Evolutionary conservation across 2,329 filamentous ascomycete species (phyloP).

Genomic region (Alternaria arborescens): DNA sequence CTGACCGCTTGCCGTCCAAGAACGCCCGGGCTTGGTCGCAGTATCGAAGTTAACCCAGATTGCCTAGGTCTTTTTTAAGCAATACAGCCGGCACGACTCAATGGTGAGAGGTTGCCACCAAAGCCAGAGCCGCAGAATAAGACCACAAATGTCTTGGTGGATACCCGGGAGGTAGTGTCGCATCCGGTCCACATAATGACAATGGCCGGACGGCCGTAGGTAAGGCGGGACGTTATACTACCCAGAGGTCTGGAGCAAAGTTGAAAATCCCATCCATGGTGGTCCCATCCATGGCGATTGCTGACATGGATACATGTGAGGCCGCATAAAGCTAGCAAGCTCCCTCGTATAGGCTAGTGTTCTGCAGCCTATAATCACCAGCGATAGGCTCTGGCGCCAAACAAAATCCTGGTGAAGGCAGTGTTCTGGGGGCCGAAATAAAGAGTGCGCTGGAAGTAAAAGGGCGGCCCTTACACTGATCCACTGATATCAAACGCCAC

Average conservation of each 20-base stretch:
- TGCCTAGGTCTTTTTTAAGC: constrained; percentile 31
- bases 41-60: constrained; percentile 24
- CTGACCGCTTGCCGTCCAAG: constrained; percentile 16
- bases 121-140: constrained; percentile 27
- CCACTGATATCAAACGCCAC: neutral
- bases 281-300: constrained; percentile 32
- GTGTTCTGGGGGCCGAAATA: constrained; percentile 32
- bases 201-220: constrained; percentile 24
- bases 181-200: constrained; percentile 32
- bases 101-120: constrained; percentile 22
- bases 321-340: constrained; percentile 37
- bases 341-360: constrained; percentile 24
- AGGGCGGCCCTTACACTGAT: constrained; percentile 14
- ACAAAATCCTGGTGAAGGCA: constrained; percentile 23
- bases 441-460: constrained; percentile 14
- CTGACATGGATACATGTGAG: constrained; percentile 34
- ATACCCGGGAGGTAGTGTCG: constrained; percentile 32
- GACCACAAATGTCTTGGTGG: constrained; percentile 27
- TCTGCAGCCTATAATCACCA: constrained; percentile 29
- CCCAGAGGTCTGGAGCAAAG: constrained; percentile 32
- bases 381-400: constrained; percentile 18
- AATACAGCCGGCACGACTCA: constrained; percentile 26
- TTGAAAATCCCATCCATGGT: constrained; percentile 26
- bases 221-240: constrained; percentile 24
- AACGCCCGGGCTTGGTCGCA: constrained; percentile 26